Evolutionary conservation across 2,329 filamentous ascomycete species (phyloP).

Genomic region (Hymenoscyphus salicellus): DNA sequence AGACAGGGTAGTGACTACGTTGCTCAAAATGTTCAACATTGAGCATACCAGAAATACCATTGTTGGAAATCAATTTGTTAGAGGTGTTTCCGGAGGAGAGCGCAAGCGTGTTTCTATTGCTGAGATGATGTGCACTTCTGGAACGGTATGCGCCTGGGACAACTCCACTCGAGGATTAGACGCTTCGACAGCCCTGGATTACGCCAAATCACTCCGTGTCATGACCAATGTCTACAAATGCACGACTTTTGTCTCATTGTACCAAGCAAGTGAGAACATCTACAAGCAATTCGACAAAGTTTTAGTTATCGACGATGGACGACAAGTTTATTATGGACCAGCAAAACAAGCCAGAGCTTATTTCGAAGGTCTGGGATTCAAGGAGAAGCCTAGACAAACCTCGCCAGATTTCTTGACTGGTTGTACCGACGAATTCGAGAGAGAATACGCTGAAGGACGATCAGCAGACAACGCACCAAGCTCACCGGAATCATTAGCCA

Average conservation of each 20-base stretch:
- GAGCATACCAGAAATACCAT: conserved; percentile 83
- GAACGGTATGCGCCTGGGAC: conserved; percentile 72
- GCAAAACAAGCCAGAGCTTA: conserved; percentile 56
- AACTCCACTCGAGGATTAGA: conserved; percentile 72
- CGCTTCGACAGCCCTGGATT: conserved; percentile 65
- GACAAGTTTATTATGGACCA: conserved; percentile 62
- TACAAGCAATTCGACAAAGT: conserved; percentile 69
- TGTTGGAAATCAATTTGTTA: conserved; percentile 77
- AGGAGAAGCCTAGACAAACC: conserved; percentile 59
- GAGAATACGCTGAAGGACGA: conserved; percentile 68
- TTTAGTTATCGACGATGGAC: conserved; percentile 62
- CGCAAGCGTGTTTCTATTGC: conserved; percentile 78
- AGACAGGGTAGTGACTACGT: conserved; percentile 66
- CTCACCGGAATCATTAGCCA: conserved; percentile 61
- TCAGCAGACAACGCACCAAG: conserved; percentile 66
- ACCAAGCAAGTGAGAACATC: conserved; percentile 67
- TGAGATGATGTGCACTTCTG: conserved; percentile 75
- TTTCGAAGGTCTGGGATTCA: conserved; percentile 62
- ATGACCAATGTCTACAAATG: conserved; percentile 61
- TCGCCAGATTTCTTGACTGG: conserved; percentile 62
- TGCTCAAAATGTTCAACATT: conserved; percentile 92
- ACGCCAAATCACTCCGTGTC: conserved; percentile 55
- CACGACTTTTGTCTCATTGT: conserved; percentile 60
- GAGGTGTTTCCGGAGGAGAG: conserved; percentile 77
- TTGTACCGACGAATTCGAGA: conserved; percentile 80